These are phyloP conservation scores for Geotrichum fermentans DNA, from an alignment of 1,139 yeast genomes.

Conservation along the genomic window DNA sequence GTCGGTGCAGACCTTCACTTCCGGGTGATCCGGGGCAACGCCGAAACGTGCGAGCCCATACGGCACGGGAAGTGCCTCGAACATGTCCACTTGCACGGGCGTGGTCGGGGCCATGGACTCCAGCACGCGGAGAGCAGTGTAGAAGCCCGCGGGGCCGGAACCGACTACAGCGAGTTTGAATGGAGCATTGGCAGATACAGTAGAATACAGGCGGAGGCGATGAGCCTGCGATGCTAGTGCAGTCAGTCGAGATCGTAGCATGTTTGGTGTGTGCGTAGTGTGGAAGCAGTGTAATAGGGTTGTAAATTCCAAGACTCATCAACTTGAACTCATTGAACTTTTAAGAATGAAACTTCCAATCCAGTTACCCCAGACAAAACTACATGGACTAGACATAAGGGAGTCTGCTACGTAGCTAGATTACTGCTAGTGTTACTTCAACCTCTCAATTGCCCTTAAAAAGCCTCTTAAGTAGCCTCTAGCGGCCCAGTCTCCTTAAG, in stretches of 20 bases:
- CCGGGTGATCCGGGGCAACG: conserved; percentile 99
- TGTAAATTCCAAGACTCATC: no score
- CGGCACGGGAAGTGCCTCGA: conserved; percentile 83
- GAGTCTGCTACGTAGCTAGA: no score
- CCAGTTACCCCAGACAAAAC: no score
- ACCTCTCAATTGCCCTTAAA: no score
- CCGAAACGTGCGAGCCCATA: conserved; percentile 89
- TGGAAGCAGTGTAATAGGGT: not conserved
- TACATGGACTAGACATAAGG: no score
- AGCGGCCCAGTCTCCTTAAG: no score
- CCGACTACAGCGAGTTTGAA: conserved; percentile 72
- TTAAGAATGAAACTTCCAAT: no score
- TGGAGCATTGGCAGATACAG: conserved; percentile 15
- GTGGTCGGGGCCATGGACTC: conserved; percentile 42
- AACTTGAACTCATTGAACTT: no score
- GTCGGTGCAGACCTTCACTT: conserved; percentile 75
- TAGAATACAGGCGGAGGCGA: not conserved
- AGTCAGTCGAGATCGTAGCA: not conserved
- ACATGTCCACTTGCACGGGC: conserved; percentile 40
- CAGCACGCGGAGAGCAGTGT: conserved; percentile 73
- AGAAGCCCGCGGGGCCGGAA: conserved; percentile 95
- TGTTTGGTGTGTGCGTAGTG: not conserved
- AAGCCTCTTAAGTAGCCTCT: no score
- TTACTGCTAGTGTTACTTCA: no score
- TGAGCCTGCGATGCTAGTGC: not conserved